These are phyloP conservation scores for Endocalyx cinctus DNA, from an alignment of 2,329 filamentous ascomycete species.

Conservation along the genomic window DNA sequence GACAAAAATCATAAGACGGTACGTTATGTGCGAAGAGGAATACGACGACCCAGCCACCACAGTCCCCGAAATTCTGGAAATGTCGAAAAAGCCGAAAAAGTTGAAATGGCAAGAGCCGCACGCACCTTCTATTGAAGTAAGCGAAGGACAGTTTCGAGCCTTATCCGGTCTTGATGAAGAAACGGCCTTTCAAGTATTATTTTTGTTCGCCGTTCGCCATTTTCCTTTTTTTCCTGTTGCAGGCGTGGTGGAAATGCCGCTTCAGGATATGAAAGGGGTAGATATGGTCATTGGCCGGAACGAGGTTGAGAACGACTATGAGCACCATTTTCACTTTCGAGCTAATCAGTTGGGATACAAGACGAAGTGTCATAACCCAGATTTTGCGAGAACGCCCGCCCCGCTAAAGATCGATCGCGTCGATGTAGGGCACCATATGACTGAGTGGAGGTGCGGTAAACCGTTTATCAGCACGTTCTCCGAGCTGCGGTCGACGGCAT, in stretches of 20 bases:
- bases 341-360: not conserved
- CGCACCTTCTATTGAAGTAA: not conserved
- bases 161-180: not conserved
- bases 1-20: not conserved
- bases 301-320: not conserved
- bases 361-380: too few relatives aligned
- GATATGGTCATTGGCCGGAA: not conserved
- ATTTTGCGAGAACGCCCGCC: not conserved
- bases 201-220: conserved; percentile 1
- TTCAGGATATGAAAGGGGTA: not conserved
- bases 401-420: not conserved
- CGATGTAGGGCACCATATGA: not conserved
- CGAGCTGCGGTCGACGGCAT: not conserved
- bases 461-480: conserved; percentile 1
- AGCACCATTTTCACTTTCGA: not conserved
- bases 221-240: conserved; percentile 1
- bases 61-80: not conserved
- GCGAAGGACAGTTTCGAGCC: not conserved
- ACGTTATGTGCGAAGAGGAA: not conserved
- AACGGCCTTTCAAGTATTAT: not conserved
- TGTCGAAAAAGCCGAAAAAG: too few relatives aligned
- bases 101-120: not conserved
- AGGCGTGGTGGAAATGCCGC: not conserved
- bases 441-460: not conserved
- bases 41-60: not conserved